These are phyloP conservation scores for Cutaneotrichosporon mucoides DNA, from an alignment of 1,284 basidiomycete species.

Conservation along the genomic window DNA sequence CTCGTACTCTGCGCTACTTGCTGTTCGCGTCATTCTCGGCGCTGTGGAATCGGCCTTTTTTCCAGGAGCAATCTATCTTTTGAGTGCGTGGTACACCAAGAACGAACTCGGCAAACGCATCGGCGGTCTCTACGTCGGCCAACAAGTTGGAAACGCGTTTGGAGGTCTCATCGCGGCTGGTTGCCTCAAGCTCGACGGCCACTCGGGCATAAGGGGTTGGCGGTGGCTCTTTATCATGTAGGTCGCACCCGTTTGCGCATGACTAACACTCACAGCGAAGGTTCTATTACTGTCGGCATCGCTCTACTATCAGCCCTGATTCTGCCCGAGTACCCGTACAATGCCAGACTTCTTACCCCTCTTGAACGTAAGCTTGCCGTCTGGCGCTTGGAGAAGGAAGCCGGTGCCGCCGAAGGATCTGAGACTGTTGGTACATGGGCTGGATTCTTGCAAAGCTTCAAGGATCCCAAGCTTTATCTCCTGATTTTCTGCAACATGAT, in stretches of 20 bases:
- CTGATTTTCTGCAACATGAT: constrained; percentile 23
- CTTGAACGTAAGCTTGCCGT: constrained; percentile 34
- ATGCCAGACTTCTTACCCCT: constrained; percentile 32
- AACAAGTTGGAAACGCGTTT: constrained; percentile 46
- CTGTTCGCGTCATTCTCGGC: constrained; percentile 36
- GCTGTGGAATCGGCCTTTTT: constrained; percentile 32
- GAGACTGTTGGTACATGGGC: constrained; percentile 26
- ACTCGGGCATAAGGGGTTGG: constrained; percentile 38
- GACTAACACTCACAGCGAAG: neutral
- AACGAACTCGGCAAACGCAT: constrained; percentile 31
- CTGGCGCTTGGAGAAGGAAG: constrained; percentile 39
- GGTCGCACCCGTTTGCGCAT: no score
- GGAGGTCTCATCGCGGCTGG: constrained; percentile 42
- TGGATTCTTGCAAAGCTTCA: constrained; percentile 34
- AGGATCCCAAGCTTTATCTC: constrained; percentile 33
- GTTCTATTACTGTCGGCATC: neutral
- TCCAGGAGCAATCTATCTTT: constrained; percentile 26
- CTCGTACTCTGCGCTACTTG: constrained; percentile 30
- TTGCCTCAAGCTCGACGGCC: constrained; percentile 32
- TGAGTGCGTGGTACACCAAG: constrained; percentile 19
- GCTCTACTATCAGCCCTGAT: constrained; percentile 27
- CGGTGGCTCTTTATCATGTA: constrained; percentile 28
- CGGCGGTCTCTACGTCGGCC: constrained; percentile 41
- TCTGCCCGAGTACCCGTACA: constrained; percentile 36
- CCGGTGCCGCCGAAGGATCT: constrained; percentile 32